Conservation (phyloP, 1,139 yeast species). For the Yueomyces sp. region DNA sequence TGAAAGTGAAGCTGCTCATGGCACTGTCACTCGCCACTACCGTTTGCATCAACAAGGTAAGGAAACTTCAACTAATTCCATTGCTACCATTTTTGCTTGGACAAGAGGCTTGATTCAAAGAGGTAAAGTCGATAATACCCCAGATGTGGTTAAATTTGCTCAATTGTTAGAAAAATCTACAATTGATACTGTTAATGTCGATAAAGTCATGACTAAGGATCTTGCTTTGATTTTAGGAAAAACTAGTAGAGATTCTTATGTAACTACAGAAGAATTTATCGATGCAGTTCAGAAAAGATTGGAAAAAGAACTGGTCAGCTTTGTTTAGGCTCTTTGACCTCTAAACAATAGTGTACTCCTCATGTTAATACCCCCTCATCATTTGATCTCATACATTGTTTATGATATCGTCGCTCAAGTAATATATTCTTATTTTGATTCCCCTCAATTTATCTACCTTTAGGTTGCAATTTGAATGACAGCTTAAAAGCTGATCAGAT, state of each 20-base stretch:
- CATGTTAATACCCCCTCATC: too few species aligned
- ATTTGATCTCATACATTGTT: too few species aligned
- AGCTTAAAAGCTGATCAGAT: too few species aligned
- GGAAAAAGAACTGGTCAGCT: too few species aligned
- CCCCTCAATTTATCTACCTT: too few species aligned
- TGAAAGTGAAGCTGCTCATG: constrained; percentile 96
- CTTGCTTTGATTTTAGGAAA: constrained; percentile 80
- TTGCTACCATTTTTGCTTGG: constrained; percentile 98
- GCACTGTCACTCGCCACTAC: constrained; percentile 92
- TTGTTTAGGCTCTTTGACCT: too few species aligned
- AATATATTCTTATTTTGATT: too few species aligned
- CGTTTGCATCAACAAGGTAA: constrained; percentile 92
- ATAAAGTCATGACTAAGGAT: constrained; percentile 91
- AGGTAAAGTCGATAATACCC: constrained; percentile 77
- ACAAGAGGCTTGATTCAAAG: constrained; percentile 84
- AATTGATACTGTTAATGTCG: constrained; percentile 72
- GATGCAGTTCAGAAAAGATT: constrained; percentile 43
- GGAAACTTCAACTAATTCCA: constrained; percentile 95
- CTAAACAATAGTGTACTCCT: too few species aligned
- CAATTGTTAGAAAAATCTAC: constrained; percentile 69
- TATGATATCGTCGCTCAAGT: too few species aligned
- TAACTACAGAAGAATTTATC: constrained; percentile 82
- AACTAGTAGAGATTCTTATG: constrained; percentile 68
- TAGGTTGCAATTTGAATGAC: too few species aligned
- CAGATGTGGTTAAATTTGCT: constrained; percentile 73